phyloP scores from a whole-genome alignment of 768 basidiomycete genomes.

The Podaxis pistillaris region DNA sequence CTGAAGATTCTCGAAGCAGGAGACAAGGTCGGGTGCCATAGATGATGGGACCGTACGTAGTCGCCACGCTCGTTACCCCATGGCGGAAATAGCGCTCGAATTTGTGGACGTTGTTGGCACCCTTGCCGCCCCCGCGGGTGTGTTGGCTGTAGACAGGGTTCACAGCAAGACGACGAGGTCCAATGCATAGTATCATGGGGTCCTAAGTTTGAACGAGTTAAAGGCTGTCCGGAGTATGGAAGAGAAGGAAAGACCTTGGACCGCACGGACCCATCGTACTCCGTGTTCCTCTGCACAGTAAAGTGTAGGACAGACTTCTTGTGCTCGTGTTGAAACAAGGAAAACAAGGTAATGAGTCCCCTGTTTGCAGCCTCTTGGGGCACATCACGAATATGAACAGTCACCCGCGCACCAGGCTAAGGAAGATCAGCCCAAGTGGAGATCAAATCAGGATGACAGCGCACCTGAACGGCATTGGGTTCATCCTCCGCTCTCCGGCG shows the following conservation, averaged over 20 bases:
- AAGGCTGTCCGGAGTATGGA: background rate
- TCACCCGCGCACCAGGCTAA: slow-evolving; percentile 82
- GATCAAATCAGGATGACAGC: slow-evolving; percentile 19
- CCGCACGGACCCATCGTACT: slow-evolving; percentile 82
- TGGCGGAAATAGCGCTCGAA: slow-evolving; percentile 89
- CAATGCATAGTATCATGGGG: slow-evolving; percentile 83
- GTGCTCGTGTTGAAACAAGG: slow-evolving; percentile 92
- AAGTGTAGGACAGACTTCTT: slow-evolving; percentile 93
- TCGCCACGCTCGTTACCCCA: slow-evolving; percentile 79
- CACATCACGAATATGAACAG: slow-evolving; percentile 71
- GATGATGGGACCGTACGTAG: slow-evolving; percentile 82
- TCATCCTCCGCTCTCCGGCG: slow-evolving; percentile 67
- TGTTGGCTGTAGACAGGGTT: slow-evolving; percentile 94
- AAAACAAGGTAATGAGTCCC: slow-evolving; percentile 68
- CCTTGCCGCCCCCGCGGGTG: slow-evolving; percentile 84
- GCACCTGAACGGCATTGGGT: slow-evolving; percentile 59
- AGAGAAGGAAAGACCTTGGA: slow-evolving; percentile 65
- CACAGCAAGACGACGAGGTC: slow-evolving; percentile 79
- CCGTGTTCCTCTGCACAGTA: slow-evolving; percentile 91
- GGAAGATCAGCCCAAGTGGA: background rate
- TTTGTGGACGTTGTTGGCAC: slow-evolving; percentile 96
- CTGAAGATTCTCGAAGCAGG: slow-evolving; percentile 67
- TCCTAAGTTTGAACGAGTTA: slow-evolving; percentile 50
- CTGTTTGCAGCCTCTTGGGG: slow-evolving; percentile 55
- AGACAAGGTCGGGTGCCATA: slow-evolving; percentile 86